Base-by-base conservation (phyloP, 164 flowering plant genomes). In the Stephania yunnanensis region DNA sequence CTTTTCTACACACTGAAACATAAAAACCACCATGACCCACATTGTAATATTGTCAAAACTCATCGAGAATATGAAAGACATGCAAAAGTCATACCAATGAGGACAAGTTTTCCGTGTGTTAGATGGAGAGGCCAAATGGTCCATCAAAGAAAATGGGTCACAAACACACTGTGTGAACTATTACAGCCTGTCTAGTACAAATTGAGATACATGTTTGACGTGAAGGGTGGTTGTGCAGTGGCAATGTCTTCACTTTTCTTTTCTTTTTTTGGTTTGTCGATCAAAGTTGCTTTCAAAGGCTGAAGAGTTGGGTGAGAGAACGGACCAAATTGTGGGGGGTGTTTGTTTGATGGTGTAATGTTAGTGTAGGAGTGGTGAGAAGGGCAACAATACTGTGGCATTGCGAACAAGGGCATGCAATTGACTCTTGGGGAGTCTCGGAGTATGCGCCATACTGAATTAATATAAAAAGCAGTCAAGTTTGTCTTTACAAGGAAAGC, bases 401-500 rank as follows among this genome's bases (percentile, higher is more conserved):
- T 50, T 11, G 55, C 20, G 66, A 13, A 13, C 61, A 6, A 53
- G 61, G 10, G 5, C 19, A 53, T 12, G 13, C 15, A 53, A 12
- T 53, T 53, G 61, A 53, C 61, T 53, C 61, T 53, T 11, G 61
- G 61, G 61, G 61, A 19, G 25, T 10, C 66, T 61, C 6, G 66
- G 20, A 61, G 25, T 19, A 61, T 61, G 66, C 66, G 19, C 25
- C 66, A 19, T 7, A 61, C n/a, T 19, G 20, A 36, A 36, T 36
- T 61, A 8, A 61, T 15, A 61, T 19, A 2, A 61, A 20, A 19
- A 61, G 66, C 66, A 61, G 8, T 61, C 66, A 61, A 61, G 66
- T 61, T 61, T 58, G 65, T 58, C 65, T 19, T 58, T 58, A 58
- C 65, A 58, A 20, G 65, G 65, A 58, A 58, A 58, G n/a, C 22